A percentile compares a stretch with the other conserved stretches of the same genome.
Conservation (phyloP, 192 early-diverging fungal species). For the Geranomyces variabilis region DNA sequence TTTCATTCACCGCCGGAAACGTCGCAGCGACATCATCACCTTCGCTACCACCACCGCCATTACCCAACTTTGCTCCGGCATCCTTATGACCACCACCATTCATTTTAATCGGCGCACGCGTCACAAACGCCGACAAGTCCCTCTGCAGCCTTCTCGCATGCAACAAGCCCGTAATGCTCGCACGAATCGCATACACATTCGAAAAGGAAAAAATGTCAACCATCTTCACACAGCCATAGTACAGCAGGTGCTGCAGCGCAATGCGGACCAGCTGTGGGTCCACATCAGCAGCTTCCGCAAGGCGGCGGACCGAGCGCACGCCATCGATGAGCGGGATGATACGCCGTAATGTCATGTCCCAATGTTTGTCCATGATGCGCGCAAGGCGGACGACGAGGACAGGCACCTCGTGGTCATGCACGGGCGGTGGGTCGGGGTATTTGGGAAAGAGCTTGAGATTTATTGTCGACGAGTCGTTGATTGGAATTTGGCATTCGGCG, state of each 20-base stretch:
- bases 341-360: slow-evolving; percentile 89
- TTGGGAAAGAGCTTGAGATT: slow-evolving; percentile 85
- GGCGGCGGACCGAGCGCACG: slow-evolving; percentile 77
- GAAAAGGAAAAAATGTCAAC: slow-evolving; percentile 92
- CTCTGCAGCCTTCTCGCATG: slow-evolving; percentile 63
- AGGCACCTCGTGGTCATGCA: slow-evolving; percentile 84
- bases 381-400: slow-evolving; percentile 73
- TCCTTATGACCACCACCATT: neutral
- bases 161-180: slow-evolving; percentile 63
- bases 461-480: slow-evolving; percentile 70
- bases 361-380: slow-evolving; percentile 71
- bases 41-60: neutral
- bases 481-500: slow-evolving; percentile 83
- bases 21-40: neutral
- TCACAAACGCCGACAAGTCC: slow-evolving; percentile 80
- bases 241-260: slow-evolving; percentile 89
- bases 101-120: neutral
- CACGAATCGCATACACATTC: slow-evolving; percentile 81
- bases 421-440: slow-evolving; percentile 72
- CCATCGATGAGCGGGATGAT: slow-evolving; percentile 85
- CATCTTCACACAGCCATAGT: slow-evolving; percentile 88
- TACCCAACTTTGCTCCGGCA: neutral
- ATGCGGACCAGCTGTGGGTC: slow-evolving; percentile 72
- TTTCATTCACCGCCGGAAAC: neutral
- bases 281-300: slow-evolving; percentile 80